A percentile compares a stretch with the other conserved stretches of the same genome.
Evolutionary conservation across 208 protist genomes (phyloP).

Genomic region (Leishmania amazonensis): DNA sequence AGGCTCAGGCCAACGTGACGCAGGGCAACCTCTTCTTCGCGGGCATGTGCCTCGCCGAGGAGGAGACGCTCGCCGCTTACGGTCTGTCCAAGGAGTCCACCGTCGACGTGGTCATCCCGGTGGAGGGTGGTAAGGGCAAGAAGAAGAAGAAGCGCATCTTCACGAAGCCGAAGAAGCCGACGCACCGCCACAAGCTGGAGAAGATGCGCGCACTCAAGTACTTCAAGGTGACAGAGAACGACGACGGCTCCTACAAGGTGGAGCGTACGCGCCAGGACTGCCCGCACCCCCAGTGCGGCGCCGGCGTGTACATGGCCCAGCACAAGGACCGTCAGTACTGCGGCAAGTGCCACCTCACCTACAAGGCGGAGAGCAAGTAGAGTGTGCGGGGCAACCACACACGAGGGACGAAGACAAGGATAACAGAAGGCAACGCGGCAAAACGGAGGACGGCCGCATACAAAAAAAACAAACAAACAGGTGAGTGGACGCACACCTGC

Average conservation of each 20-base stretch:
- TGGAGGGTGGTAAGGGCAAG: slow-evolving; percentile 95
- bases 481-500: not conserved
- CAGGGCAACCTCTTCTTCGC: slow-evolving; percentile 89
- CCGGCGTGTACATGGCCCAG: slow-evolving; percentile 99
- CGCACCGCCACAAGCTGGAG: slow-evolving; percentile 99
- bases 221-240: slow-evolving; percentile 98
- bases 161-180: slow-evolving; percentile 99
- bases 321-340: slow-evolving; percentile 99
- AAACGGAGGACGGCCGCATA: not conserved
- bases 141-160: slow-evolving; percentile 99
- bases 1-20: slow-evolving; percentile 74
- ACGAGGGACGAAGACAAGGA: not conserved
- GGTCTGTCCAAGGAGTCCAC: slow-evolving; percentile 86
- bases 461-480: no score
- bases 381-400: not conserved
- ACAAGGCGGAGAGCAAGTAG: slow-evolving; percentile 52
- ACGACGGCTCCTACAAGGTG: slow-evolving; percentile 97
- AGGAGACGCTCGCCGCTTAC: slow-evolving; percentile 67
- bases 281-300: slow-evolving; percentile 94
- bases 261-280: slow-evolving; percentile 97
- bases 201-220: slow-evolving; percentile 99
- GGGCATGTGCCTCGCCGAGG: slow-evolving; percentile 86
- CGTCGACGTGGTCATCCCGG: slow-evolving; percentile 86
- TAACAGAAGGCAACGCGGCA: not conserved
- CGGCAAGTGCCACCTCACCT: slow-evolving; percentile 99